Base-by-base conservation (phyloP, 1,284 basidiomycete species). In the Phylloboletellus chloephorus region DNA sequence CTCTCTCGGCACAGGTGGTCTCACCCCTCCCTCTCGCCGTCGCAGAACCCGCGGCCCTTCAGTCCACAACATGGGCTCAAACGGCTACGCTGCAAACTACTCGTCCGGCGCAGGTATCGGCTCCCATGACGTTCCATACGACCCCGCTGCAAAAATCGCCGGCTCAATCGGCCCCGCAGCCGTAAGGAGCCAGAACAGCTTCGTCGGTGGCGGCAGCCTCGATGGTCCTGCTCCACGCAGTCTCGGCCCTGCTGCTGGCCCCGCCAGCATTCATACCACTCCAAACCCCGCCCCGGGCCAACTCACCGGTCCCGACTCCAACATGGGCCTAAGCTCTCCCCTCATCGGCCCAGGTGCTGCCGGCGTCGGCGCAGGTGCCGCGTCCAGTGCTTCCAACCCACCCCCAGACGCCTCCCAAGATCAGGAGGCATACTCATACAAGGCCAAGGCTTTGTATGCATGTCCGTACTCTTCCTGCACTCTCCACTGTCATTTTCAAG, bases 401-500 rank as follows among this genome's bases (percentile, higher is more conserved):
- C 48, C 35, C 36, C 57, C 44, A 15, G 58, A 62, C 26, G 39
- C 52, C 12, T 51, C 44, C 47, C 52, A 55, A 43, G 48, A 54
- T 19, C 45, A 66, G 23, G 77, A 78, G 11, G 39, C 59, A 13
- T 80, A 76, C 47, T 57, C 68, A 5, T 85, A 87, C 69, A 86
- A 78, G 60, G 91, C 89, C 28, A 88, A 88, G 56, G 92, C 91
- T 11, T 68, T 94, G 39, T 95, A 93, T 69, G 77, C 86, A 36
- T 95, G 88, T 90, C 55, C 62, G 86, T 75, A 15, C 5, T 28
- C 41, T 38, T 46, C 10, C 41, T 41, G 19, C 24, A 22, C 19
- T 47, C 23, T 51, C 46, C 32, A 34, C 33, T 25, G 21, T 47
- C 26, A 34, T 47, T 43, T 31, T 48, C 48, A 52, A 41, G 37